These are phyloP conservation scores for Apophysomyces sp. DNA, from an alignment of 371 early-diverging fungal genomes.

Conservation along the genomic window DNA sequence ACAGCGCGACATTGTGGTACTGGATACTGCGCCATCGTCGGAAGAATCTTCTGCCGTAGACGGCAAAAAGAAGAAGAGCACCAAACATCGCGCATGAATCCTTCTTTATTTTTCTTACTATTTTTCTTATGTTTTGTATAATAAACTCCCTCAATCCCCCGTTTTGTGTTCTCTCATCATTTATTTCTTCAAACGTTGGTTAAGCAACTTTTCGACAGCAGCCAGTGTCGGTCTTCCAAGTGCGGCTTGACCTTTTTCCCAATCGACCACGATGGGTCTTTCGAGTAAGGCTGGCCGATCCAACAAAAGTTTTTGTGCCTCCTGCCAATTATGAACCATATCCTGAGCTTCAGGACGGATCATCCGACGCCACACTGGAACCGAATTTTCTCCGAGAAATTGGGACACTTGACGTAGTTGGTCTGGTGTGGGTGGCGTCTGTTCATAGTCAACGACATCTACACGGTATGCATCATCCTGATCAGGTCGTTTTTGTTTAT, in stretches of 20 bases:
- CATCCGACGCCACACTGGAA: constrained; percentile 10
- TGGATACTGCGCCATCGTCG: constrained; percentile 8
- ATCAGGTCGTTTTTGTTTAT: neutral
- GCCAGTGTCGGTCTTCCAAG: constrained; percentile 26
- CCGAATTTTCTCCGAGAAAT: constrained; percentile 6
- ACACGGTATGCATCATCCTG: constrained; percentile 33
- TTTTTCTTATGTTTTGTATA: neutral
- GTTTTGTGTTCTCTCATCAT: neutral
- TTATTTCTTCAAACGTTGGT: neutral
- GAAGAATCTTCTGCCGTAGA: neutral
- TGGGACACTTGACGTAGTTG: constrained; percentile 19
- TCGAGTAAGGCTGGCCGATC: constrained; percentile 10
- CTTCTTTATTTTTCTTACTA: neutral
- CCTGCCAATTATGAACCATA: constrained; percentile 9
- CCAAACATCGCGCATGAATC: neutral
- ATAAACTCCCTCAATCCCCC: neutral
- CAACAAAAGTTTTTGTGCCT: constrained; percentile 8
- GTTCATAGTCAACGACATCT: constrained; percentile 29
- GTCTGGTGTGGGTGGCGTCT: constrained; percentile 16
- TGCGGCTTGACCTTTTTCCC: constrained; percentile 33
- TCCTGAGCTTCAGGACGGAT: constrained; percentile 9
- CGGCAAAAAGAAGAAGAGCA: constrained; percentile 6
- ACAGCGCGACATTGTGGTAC: constrained; percentile 23
- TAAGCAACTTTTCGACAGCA: constrained; percentile 9
- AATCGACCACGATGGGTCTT: constrained; percentile 50